Evolutionary conservation across 169 alveolate species (phyloP), one percentile per base, ranked within the genome.

Genomic region (Cyclospora cayetanensis): DNA sequence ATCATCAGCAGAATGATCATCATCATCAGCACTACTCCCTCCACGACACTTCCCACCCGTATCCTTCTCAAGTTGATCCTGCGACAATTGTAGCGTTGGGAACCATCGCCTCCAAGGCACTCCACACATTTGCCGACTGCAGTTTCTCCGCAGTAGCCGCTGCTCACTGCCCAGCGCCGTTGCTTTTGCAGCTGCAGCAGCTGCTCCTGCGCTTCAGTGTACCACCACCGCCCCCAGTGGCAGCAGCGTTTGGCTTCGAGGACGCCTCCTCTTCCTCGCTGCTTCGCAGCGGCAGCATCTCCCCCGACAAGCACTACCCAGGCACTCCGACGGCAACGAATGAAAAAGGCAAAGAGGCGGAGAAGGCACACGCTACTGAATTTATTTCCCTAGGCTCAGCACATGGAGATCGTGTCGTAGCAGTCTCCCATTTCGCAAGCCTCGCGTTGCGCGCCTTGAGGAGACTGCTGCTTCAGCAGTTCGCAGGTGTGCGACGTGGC

Each of bases 401-500:
- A n/a, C n/a, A n/a, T n/a, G n/a, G n/a, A n/a, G n/a, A n/a, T n/a
- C n/a, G n/a, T n/a, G n/a, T n/a, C n/a, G n/a, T n/a, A n/a, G n/a
- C n/a, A 27, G 43, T 52, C 11, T 5, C 63, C 1, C 86, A 43
- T 25, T 52, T 76, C 7, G 41, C 86, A 18, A 27, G 43, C 25
- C 50, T 43, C 9, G 63, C 86, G 0, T 27, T 76, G 63, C 34
- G 46, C 27, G 86, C 66, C 42, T 9, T 76, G 41, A 15, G 86
- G 68, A 39, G 86, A 66, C 68, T 76, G 68, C 86, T 76, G 66
- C 86, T 76, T 63, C 86, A 76, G 86, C 86, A 76, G 86, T 76
- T 76, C 43, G 86, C 86, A 1, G 86, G 68, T 9, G 86, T 76
- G 5, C 12, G 86, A 0, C 66, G 86, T 5, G 86, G 86, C 27